Base-by-base conservation (phyloP, 2,329 filamentous ascomycete species). In the Hypoxylon sp. region DNA sequence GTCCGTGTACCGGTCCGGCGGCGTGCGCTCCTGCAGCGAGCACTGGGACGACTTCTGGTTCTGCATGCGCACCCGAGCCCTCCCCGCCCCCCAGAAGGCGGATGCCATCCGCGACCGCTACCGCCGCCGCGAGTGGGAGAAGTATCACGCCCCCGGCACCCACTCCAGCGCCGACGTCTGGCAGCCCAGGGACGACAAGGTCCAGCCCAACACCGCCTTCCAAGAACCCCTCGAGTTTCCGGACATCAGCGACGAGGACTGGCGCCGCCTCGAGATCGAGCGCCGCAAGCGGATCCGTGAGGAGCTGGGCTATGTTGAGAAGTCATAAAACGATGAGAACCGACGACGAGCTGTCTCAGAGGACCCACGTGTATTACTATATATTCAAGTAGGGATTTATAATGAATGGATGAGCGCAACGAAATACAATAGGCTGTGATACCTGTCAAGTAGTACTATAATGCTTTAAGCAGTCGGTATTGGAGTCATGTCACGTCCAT, bases 41-140 rank as follows among this genome's bases (percentile, higher is more conserved):
- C 88, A 92, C 62, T 97, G 94, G 92, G 84, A 88, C 60, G 91
- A 97, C 75, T 98, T 97, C 76, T 96, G 93, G 90, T 94, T 97
- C 78, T 99, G 95, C 81, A 97, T 98, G 93, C 88, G 91, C 63
- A 88, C 87, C 31, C 87, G 89, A 69, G 82, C 83, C 1, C 86
- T 86, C 69, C 74, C 81, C 0, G 82, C 84, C 20, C 76, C 81
- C 38, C 78, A 86, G 65, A 85, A 86, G 68, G 86, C 83, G 58
- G 82, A 80, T 48, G 80, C 82, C 67, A 82, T 96, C 52, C 79
- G 81, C 58, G 85, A 86, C 43, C 85, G 88, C 74, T 91, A 93
- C 75, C 80, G 85, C 62, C 80, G 83, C 63, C 89, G 88, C 74
- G 82, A 85, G 69, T 75, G 79, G 60, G 83, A 83, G 33, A 89